Evolutionary conservation across 2,329 filamentous ascomycete genomes (phyloP), one percentile per base, ranked within the genome.

Genomic region (Pseudocercospora vitis): DNA sequence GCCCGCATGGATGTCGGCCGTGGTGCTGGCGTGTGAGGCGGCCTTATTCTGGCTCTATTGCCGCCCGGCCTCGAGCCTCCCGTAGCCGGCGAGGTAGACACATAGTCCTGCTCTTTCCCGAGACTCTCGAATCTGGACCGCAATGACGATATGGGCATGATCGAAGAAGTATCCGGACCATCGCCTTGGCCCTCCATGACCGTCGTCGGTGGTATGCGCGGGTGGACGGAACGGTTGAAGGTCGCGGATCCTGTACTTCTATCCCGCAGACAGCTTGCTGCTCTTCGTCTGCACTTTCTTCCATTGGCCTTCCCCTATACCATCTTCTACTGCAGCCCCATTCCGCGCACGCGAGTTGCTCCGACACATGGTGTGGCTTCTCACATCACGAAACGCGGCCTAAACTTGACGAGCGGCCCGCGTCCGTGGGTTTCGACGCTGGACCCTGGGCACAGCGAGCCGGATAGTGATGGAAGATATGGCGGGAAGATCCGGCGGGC

Each of bases 51-150:
- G n/a, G 44, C 19, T 14, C 21, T 33, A 45, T 33, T 42, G n/a
- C 42, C 33, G 18, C 47, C 29, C 18, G 37, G 28, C 16, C 26
- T 33, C 18, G 44, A 31, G 26, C 14, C 26, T 37, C 44, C 45
- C 9, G 33, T 52, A 24, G 51, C 53, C 7, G 59, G 58, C 16
- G 63, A 59, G 14, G 58, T 40, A 14, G 57, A 61, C 7, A 53
- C 48, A 11, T 46, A 46, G 37, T 63, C 61, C 12, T 48, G 52
- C 19, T 65, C 61, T 35, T 68, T 68, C 18, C 64, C 61, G 76
- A 92, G 84, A 68, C 86, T 89, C 76, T 94, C 89, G 70, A 92
- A 94, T 64, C 88, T 85, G 59, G 87, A 89, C 57, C 86, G 81
- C 56, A 94, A 77, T 48, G 88, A 91, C 48, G 89, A 94, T 47